Percentiles rank a stretch among this genome's conserved stretches.
phyloP scores from a whole-genome alignment of 2,329 filamentous ascomycete genomes.

The Sclerotinia borealis region DNA sequence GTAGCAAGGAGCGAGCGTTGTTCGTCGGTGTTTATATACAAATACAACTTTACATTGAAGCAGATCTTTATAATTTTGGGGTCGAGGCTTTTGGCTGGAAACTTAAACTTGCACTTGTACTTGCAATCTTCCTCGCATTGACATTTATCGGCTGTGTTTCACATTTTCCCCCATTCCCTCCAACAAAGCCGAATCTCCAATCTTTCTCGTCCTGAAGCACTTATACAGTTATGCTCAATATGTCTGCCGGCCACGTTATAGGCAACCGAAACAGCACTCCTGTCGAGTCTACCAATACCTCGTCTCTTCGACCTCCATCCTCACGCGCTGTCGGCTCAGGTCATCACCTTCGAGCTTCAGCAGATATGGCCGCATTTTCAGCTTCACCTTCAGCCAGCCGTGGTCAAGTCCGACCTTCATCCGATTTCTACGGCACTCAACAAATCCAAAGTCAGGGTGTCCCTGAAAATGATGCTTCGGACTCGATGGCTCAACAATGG shows the following conservation, averaged over 20 bases:
- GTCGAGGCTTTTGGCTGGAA: conserved; percentile 13
- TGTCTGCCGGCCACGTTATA: conserved; percentile 51
- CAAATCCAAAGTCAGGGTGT: conserved; percentile 61
- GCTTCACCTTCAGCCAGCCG: conserved; percentile 52
- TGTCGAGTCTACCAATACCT: conserved; percentile 70
- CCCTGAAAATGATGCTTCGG: conserved; percentile 73
- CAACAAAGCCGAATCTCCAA: conserved; percentile 6
- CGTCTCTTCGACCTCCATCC: conserved; percentile 74
- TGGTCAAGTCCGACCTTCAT: conserved; percentile 84
- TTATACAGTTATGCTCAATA: conserved; percentile 36
- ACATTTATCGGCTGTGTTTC: conserved; percentile 10
- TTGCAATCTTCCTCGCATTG: conserved; percentile 22
- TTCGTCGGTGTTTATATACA: conserved; percentile 22
- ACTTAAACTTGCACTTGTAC: no score
- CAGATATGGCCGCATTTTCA: conserved; percentile 85
- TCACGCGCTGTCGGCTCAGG: conserved; percentile 71
- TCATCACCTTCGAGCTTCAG: conserved; percentile 87
- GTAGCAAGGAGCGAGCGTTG: conserved; percentile 25
- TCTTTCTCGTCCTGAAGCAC: neutral
- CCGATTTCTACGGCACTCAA: conserved; percentile 82
- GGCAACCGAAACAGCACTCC: conserved; percentile 96
- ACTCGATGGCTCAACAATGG: conserved; percentile 96
- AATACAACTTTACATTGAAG: conserved; percentile 16
- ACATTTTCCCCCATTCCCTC: conserved; percentile 1
- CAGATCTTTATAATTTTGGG: conserved; percentile 22